These are phyloP conservation scores for Vaccinium macrocarpon DNA, from an alignment of 148 eudicot species.

Conservation along the genomic window DNA sequence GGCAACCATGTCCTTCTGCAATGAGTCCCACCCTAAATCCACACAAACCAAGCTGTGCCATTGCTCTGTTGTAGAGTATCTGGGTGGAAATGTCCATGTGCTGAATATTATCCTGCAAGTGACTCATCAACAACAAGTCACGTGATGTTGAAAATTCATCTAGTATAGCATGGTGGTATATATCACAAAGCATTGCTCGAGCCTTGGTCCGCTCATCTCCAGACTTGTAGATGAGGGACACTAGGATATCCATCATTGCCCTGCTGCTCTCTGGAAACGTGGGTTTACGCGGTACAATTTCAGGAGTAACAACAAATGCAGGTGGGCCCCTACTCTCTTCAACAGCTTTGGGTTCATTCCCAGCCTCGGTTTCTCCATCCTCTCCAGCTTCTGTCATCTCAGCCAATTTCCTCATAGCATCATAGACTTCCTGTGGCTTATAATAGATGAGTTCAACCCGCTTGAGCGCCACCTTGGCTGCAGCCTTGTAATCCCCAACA, in stretches of 20 bases:
- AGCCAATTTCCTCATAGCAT: constrained; percentile 78
- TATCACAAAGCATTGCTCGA: constrained; percentile 93
- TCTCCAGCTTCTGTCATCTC: constrained; percentile 46
- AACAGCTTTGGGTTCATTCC: constrained; percentile 33
- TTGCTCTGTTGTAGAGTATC: constrained; percentile 80
- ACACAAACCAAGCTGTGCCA: constrained; percentile 90
- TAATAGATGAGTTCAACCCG: constrained; percentile 72
- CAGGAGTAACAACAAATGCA: constrained; percentile 67
- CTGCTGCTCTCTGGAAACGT: constrained; percentile 73
- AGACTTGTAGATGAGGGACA: constrained; percentile 72
- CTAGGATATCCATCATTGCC: constrained; percentile 74
- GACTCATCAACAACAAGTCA: constrained; percentile 87
- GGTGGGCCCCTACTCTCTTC: constrained; percentile 56
- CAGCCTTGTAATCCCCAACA: constrained; percentile 61
- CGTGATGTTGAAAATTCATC: constrained; percentile 78
- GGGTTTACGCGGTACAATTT: constrained; percentile 69
- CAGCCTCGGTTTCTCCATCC: constrained; percentile 34
- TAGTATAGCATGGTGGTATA: constrained; percentile 81
- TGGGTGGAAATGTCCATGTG: constrained; percentile 88
- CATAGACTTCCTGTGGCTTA: constrained; percentile 82
- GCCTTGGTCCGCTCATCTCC: constrained; percentile 96
- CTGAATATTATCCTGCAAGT: constrained; percentile 81
- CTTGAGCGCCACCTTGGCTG: constrained; percentile 68
- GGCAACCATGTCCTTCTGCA: constrained; percentile 73
- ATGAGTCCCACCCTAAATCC: constrained; percentile 81